A percentile compares a stretch with the other conserved stretches of the same genome.
These are phyloP conservation scores for Colletotrichum abscissum DNA, from an alignment of 2,329 filamentous ascomycete genomes.

Conservation along the genomic window DNA sequence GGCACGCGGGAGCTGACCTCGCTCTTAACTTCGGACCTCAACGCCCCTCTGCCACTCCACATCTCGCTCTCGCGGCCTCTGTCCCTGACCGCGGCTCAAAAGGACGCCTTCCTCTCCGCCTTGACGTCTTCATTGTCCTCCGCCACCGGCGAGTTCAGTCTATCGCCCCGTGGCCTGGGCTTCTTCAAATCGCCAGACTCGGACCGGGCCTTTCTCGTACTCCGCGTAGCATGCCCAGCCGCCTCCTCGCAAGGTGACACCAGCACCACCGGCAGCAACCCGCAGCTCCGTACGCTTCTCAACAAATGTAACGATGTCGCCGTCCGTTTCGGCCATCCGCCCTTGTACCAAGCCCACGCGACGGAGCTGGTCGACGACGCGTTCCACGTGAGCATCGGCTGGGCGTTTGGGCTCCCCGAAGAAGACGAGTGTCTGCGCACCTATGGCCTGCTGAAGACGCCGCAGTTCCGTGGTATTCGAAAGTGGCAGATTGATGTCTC, in stretches of 20 bases:
- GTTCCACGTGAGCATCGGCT: constrained; percentile 93
- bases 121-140: constrained; percentile 60
- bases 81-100: constrained; percentile 77
- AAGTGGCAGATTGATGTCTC: constrained; percentile 64
- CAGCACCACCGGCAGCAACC: constrained; percentile 50
- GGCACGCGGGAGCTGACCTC: constrained; percentile 64
- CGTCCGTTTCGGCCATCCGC: constrained; percentile 70
- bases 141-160: constrained; percentile 46
- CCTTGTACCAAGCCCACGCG: constrained; percentile 68
- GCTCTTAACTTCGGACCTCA: constrained; percentile 82
- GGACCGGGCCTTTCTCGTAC: constrained; percentile 85
- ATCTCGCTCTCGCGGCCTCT: constrained; percentile 90
- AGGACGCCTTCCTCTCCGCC: constrained; percentile 72
- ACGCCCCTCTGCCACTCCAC: constrained; percentile 83
- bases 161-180: constrained; percentile 52
- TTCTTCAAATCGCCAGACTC: constrained; percentile 67
- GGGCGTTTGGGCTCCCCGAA: constrained; percentile 73
- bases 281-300: constrained; percentile 73
- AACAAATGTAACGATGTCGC: constrained; percentile 73
- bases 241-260: background rate
- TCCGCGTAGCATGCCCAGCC: constrained; percentile 63
- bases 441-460: constrained; percentile 41
- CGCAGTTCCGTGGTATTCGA: constrained; percentile 43
- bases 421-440: constrained; percentile 54
- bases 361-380: constrained; percentile 51